These are phyloP conservation scores for Penicillium crustosum DNA, from an alignment of 2,329 filamentous ascomycete genomes.

Conservation along the genomic window DNA sequence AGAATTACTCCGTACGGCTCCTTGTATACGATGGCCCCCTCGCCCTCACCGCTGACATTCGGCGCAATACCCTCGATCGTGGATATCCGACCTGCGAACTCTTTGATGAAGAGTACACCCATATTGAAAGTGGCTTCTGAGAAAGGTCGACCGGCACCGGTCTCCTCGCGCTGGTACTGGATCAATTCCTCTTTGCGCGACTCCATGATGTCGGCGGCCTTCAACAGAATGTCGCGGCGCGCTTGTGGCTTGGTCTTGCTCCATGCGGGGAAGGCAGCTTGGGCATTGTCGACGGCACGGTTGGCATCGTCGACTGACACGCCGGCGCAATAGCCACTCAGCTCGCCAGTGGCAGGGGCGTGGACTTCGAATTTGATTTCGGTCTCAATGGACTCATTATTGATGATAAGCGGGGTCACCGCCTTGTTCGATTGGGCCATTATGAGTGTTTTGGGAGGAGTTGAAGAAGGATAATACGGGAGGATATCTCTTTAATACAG, in stretches of 20 bases:
- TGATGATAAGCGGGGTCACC: slow-evolving; percentile 44
- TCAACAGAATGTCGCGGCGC: slow-evolving; percentile 65
- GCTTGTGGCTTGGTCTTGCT: slow-evolving; percentile 58
- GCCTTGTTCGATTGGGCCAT: slow-evolving; percentile 18
- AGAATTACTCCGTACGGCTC: slow-evolving; percentile 79
- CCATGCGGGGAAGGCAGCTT: slow-evolving; percentile 70
- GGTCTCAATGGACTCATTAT: slow-evolving; percentile 45
- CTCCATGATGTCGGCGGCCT: slow-evolving; percentile 47
- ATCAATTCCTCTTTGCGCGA: slow-evolving; percentile 60
- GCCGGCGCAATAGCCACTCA: slow-evolving; percentile 56
- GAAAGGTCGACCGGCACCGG: slow-evolving; percentile 48
- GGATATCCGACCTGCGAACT: slow-evolving; percentile 53
- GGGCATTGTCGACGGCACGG: slow-evolving; percentile 60
- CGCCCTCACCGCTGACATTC: slow-evolving; percentile 49
- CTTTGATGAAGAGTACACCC: slow-evolving; percentile 45
- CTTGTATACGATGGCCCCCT: slow-evolving; percentile 64
- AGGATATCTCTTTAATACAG: neutral
- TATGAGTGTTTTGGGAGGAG: neutral
- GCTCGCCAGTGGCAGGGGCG: slow-evolving; percentile 55
- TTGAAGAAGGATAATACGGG: neutral
- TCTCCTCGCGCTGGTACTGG: slow-evolving; percentile 61
- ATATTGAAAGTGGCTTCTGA: slow-evolving; percentile 37
- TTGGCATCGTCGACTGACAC: slow-evolving; percentile 57
- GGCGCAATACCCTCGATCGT: slow-evolving; percentile 53
- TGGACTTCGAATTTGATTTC: slow-evolving; percentile 50